Conservation (phyloP, 768 basidiomycete species). For the Coprinopsis sp. region DNA sequence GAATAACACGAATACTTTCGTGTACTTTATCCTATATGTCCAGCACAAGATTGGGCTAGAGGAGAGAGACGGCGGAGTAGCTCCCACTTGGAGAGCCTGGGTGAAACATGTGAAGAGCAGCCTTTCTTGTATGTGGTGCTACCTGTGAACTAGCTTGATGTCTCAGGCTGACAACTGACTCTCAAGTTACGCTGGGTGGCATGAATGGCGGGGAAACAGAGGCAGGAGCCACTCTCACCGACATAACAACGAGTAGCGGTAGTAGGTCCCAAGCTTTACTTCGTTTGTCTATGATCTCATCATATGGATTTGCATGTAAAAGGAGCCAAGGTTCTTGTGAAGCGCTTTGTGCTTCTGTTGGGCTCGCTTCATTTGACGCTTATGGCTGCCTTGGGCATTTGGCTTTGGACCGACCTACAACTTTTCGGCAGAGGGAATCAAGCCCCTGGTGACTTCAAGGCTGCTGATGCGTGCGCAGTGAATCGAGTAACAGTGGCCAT, state of each 20-base stretch:
- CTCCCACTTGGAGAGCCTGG: background rate
- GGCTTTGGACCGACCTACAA: conserved; percentile 11
- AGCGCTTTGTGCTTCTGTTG: conserved; percentile 3
- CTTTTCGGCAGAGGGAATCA: too few relatives aligned
- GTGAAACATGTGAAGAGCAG: background rate
- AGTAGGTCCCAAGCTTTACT: too few relatives aligned
- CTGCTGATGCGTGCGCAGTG: background rate
- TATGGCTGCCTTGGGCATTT: conserved; percentile 9
- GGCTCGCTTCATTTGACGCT: conserved; percentile 11
- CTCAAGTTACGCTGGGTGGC: too few relatives aligned
- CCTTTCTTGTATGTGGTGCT: too few relatives aligned
- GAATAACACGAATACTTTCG: background rate
- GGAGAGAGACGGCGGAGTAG: background rate
- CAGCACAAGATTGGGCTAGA: conserved; percentile 4
- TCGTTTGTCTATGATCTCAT: too few relatives aligned
- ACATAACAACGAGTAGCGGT: too few relatives aligned
- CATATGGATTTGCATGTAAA: too few relatives aligned
- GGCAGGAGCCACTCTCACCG: too few relatives aligned
- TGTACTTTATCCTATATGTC: conserved; percentile 7
- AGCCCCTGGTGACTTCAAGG: background rate
- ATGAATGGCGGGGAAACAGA: too few relatives aligned
- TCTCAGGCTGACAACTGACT: too few relatives aligned
- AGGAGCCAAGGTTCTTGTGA: background rate
- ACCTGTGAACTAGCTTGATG: too few relatives aligned
- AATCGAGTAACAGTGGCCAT: background rate